Conservation (phyloP, 352 stramenopile genomes). For the Phytophthora sansomeana region DNA sequence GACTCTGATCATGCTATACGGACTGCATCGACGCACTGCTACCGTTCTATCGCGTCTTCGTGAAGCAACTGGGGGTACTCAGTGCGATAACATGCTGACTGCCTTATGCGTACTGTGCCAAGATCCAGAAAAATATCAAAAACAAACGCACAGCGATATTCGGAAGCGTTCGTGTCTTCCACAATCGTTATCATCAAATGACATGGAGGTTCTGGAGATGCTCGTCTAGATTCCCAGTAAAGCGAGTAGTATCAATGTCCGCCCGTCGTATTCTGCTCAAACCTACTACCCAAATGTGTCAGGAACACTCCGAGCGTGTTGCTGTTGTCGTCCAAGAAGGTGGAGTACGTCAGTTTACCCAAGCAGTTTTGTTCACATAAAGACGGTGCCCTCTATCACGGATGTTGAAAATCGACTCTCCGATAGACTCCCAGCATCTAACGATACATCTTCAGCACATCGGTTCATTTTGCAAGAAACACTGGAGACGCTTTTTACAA, state of each 20-base stretch:
- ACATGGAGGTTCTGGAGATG: neutral
- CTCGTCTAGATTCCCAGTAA: neutral
- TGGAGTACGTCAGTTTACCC: neutral
- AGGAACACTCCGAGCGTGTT: neutral
- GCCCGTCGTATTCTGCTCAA: neutral
- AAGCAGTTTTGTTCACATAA: neutral
- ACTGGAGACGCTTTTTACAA: slow-evolving; percentile 23
- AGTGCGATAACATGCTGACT: neutral
- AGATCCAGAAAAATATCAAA: neutral
- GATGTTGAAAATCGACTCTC: neutral
- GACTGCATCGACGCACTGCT: slow-evolving; percentile 3
- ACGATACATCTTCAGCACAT: neutral
- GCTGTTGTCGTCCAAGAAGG: neutral
- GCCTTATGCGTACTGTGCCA: neutral
- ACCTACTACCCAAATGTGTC: neutral
- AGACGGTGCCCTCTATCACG: neutral
- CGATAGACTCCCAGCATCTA: neutral
- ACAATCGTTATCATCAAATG: neutral
- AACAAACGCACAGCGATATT: neutral
- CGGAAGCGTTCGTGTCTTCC: slow-evolving; percentile 6
- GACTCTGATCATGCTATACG: slow-evolving; percentile 9
- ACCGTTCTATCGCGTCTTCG: neutral
- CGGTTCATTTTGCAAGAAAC: slow-evolving; percentile 7
- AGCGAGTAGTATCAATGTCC: neutral
- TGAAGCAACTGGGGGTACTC: neutral